A percentile compares a stretch with the other conserved stretches of the same genome.
Evolutionary conservation across 176 grass and related monocot species (phyloP).

Genomic region (Aechmea fasciata): DNA sequence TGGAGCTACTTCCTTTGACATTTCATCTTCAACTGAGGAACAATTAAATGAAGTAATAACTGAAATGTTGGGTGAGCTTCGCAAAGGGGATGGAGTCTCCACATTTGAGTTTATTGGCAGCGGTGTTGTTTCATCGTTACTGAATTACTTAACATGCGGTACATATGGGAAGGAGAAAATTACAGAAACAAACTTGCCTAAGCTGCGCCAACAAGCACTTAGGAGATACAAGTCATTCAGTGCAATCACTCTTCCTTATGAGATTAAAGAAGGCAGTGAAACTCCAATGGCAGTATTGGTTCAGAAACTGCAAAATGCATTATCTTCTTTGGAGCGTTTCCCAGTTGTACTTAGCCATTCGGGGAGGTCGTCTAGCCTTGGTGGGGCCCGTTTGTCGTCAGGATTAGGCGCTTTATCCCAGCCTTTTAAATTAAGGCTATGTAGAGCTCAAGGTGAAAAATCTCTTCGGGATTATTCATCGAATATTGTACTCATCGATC

Average conservation of each 20-base stretch:
- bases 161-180: slow-evolving; percentile 64
- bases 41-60: slow-evolving; percentile 42
- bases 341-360: slow-evolving; percentile 72
- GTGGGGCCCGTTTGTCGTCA: slow-evolving; percentile 40
- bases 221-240: slow-evolving; percentile 66
- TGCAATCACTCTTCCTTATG: slow-evolving; percentile 47
- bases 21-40: slow-evolving; percentile 40
- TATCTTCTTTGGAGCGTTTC: slow-evolving; percentile 71
- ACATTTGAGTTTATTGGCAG: slow-evolving; percentile 95
- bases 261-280: slow-evolving; percentile 23
- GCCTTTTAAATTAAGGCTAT: slow-evolving; percentile 78
- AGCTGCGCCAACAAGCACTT: slow-evolving; percentile 53
- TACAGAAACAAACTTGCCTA: slow-evolving; percentile 45
- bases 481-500: slow-evolving; percentile 86
- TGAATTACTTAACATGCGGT: slow-evolving; percentile 75
- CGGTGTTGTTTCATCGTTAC: slow-evolving; percentile 50
- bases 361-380: slow-evolving; percentile 38
- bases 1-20: slow-evolving; percentile 36
- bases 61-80: slow-evolving; percentile 66
- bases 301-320: slow-evolving; percentile 71
- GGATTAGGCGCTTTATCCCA: slow-evolving; percentile 59
- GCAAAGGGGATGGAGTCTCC: slow-evolving; percentile 70
- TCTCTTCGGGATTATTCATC: slow-evolving; percentile 80
- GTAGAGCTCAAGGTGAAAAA: slow-evolving; percentile 67
- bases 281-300: slow-evolving; percentile 57